These are phyloP conservation scores for sunflower (Helianthus annuus) DNA, from an alignment of 129 eudicot genomes.

Conservation along the genomic window HanXRQr2.0-SUNRISE NC_035442.2:98339057-98339556, in stretches of 20 bases:
- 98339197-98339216: conserved; percentile 5
- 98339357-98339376: conserved; percentile 20
- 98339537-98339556: conserved; percentile 17
- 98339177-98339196: not conserved
- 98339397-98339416: not conserved
- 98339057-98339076: conserved; percentile 24
- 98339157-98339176: conserved; percentile 26
- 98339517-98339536: conserved; percentile 32
- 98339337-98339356: not conserved
- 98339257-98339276: not conserved
- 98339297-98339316: conserved; percentile 35
- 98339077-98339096: not conserved
- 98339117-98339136: conserved; percentile 27
- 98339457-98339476: conserved; percentile 32
- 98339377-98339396: conserved; percentile 27
- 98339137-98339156: conserved; percentile 28
- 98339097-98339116: conserved; percentile 2
- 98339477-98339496: not conserved
- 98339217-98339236: conserved; percentile 29
- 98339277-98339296: conserved; percentile 19
- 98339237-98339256: conserved; percentile 8
- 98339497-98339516: conserved; percentile 2
- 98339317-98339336: not conserved
- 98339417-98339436: not conserved
- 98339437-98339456: conserved; percentile 23